Base-by-base conservation (phyloP, 805 yeast species). In the Wickerhamomyces chambardii region DNA sequence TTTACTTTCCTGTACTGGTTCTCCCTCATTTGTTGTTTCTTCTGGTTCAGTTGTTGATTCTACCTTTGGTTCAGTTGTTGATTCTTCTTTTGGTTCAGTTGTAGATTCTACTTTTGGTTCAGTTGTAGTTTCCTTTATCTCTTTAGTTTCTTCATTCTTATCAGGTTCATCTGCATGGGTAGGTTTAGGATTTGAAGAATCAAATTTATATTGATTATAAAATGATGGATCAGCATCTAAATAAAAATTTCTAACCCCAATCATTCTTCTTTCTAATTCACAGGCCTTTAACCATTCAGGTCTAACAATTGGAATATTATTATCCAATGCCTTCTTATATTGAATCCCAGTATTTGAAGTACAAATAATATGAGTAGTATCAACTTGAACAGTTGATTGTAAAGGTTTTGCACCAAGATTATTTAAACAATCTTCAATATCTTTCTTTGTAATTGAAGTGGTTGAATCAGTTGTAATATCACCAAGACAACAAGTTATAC, bases 211-310 rank as follows among this genome's bases (percentile, higher is more conserved):
- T 32, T 64, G 63, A 32, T 58, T 59, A 53, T 70, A 54, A 36
- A 61, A 59, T 24, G 61, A 56, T 29, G 61, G 61, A 34, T 64
- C 68, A 15, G 75, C 67, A 55, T 78, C 81, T 25, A 82, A 63
- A 51, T 84, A 84, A 47, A 82, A 85, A 45, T 85, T 86, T 50
- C 95, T 71, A 14, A 92, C 98, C 19, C 97, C 96, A 30, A 89
- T 95, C 37, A 92, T 78, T 50, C 95, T 64, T 47, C 92, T 75
- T 51, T 89, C 97, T 30, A 70, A 57, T 48, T 84, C 95, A 63
- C 97, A 92, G 1, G 97, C 96, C 57, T 83, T 81, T 38, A 92
- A 64, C 97, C 97, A 92, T 55, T 92, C 97, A 0, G 98, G 97
- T 56, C 95, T 73, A 19, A 92, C 89, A 28, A 92, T 74, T 2